Evolutionary conservation across 495 filamentous ascomycete species (phyloP).

Genomic region (Staphylotrichum longicolle): DNA sequence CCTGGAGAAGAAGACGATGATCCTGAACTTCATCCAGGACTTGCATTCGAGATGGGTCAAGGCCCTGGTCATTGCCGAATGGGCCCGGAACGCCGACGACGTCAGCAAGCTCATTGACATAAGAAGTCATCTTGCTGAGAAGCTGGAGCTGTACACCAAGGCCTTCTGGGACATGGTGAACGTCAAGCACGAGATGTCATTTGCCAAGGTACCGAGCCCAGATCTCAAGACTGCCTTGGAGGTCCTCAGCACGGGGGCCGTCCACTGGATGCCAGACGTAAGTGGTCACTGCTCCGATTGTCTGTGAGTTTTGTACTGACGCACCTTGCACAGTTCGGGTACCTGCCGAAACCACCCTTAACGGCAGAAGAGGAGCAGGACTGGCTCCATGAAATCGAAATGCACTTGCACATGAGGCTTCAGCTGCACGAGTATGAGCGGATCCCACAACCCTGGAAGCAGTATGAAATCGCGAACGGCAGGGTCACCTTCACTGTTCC

Average conservation of each 20-base stretch:
- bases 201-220: slow-evolving; percentile 73
- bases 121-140: slow-evolving; percentile 62
- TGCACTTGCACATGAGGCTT: slow-evolving; percentile 73
- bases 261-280: slow-evolving; percentile 74
- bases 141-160: slow-evolving; percentile 55
- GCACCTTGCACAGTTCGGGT: slow-evolving; percentile 57
- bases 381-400: slow-evolving; percentile 75
- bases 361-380: slow-evolving; percentile 62
- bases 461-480: slow-evolving; percentile 73
- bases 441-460: slow-evolving; percentile 67
- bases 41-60: slow-evolving; percentile 73
- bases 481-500: slow-evolving; percentile 80
- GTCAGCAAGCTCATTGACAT: slow-evolving; percentile 85
- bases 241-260: slow-evolving; percentile 71
- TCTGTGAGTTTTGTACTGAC: slow-evolving; percentile 15
- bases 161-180: slow-evolving; percentile 61
- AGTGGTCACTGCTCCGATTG: slow-evolving; percentile 27
- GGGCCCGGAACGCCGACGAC: slow-evolving; percentile 73
- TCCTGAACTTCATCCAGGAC: slow-evolving; percentile 68
- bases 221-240: slow-evolving; percentile 88
- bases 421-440: slow-evolving; percentile 75
- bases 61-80: slow-evolving; percentile 79
- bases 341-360: slow-evolving; percentile 71
- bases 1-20: slow-evolving; percentile 70
- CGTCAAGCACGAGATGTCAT: slow-evolving; percentile 64